Percentiles rank a stretch among this genome's conserved stretches.
Evolutionary conservation across 306 rosid species (phyloP).

Genomic region (Cercis canadensis): DNA sequence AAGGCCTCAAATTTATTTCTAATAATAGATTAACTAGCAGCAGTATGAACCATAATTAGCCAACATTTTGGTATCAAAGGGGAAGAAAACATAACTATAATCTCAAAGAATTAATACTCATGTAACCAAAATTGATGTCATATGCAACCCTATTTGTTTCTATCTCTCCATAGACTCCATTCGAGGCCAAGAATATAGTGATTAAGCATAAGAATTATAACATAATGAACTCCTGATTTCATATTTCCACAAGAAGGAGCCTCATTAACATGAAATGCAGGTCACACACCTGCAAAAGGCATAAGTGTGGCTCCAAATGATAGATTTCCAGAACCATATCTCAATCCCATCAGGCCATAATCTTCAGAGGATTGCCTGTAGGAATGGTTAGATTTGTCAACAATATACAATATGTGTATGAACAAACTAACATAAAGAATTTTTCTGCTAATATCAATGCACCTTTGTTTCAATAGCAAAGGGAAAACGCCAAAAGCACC

Average conservation of each 20-base stretch:
- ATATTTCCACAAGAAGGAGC: constrained; percentile 9
- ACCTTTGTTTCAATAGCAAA: constrained; percentile 76
- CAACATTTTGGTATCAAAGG: not conserved
- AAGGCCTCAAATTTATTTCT: no score
- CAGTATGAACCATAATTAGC: constrained; percentile 21
- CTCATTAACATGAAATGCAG: constrained; percentile 21
- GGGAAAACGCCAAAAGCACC: constrained; percentile 95
- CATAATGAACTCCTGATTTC: not conserved
- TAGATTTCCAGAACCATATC: constrained; percentile 85
- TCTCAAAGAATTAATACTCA: not conserved
- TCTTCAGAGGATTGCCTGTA: constrained; percentile 75
- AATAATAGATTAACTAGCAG: constrained; percentile 2
- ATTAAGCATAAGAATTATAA: not conserved
- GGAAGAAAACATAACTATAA: constrained; percentile 12
- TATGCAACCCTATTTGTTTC: not conserved
- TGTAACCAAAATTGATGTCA: not conserved
- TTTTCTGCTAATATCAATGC: constrained; percentile 35
- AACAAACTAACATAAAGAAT: constrained; percentile 39
- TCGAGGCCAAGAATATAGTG: not conserved
- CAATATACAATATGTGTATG: constrained; percentile 22
- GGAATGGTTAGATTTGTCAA: constrained; percentile 46
- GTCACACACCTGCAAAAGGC: constrained; percentile 77
- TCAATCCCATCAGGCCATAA: constrained; percentile 78
- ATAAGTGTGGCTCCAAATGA: constrained; percentile 71
- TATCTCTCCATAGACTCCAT: not conserved